Evolutionary conservation across 2,329 filamentous ascomycete species (phyloP), one percentile per base, ranked within the genome.

Genomic region (Penicillium janthinellum): DNA sequence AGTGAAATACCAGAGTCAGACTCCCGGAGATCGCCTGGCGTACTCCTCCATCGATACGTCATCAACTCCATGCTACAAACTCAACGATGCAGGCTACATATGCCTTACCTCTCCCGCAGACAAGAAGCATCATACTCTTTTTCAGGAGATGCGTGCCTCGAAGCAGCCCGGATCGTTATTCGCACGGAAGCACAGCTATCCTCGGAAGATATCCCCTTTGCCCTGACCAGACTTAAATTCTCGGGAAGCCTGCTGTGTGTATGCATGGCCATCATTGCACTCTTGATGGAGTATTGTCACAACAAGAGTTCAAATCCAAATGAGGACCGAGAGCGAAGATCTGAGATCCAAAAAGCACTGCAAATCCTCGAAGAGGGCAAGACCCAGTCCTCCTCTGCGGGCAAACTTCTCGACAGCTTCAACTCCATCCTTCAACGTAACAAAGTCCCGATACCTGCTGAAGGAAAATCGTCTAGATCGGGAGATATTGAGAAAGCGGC

Each of bases 231-330:
- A 4, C 69, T 73, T 17, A 68, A 64, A 17, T 67, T 71, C 7
- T 56, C 73, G 2, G 72, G 71, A 38, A 64, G 70, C 17, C 44
- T 77, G 11, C 65, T 74, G 28, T 71, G 72, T 41, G 63, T 78
- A 0, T 78, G 76, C 58, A 72, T 79, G 60, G 75, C 75, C 1
- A 73, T 71, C 8, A 71, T 77, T 14, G 73, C 77, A 1, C 67
- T 78, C 1, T 65, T 78, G 6, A 73, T 79, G 66, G 76, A 78
- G 39, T 67, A 74, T 20, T 77, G 75, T 48, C 69, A 74, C 42
- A 70, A 73, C 39, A 70, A 66, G 22, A 61, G 48, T 47, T 12
- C 34, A 17, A 63, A 63, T 2, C 66, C 70, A 8, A 63, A 71
- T 8, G 63, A 74, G 10, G 68, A 71, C 14, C 66, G 66, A 35